These are phyloP conservation scores for Umbilicaria muhlenbergii DNA, from an alignment of 495 filamentous ascomycete genomes.

Conservation along the genomic window DNA sequence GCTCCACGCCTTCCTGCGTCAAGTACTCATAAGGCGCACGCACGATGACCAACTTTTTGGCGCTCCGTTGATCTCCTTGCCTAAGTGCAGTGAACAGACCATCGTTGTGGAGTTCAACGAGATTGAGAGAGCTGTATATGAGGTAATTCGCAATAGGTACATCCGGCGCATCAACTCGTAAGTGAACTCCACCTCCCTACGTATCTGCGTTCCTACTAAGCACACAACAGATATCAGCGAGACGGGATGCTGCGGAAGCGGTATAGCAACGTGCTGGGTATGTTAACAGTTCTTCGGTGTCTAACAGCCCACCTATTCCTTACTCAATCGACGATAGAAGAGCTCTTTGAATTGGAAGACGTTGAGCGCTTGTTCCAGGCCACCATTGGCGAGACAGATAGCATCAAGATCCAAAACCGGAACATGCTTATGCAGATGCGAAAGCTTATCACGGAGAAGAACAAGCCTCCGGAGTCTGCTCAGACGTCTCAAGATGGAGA, in stretches of 20 bases:
- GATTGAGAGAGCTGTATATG: slow-evolving; percentile 34
- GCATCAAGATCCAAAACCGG: too few relatives aligned
- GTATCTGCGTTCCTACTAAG: too few relatives aligned
- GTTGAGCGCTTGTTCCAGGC: slow-evolving; percentile 18
- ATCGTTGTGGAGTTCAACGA: slow-evolving; percentile 25
- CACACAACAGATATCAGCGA: too few relatives aligned
- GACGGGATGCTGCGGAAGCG: too few relatives aligned
- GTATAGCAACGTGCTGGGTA: neutral
- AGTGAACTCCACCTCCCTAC: slow-evolving; percentile 2
- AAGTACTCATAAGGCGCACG: slow-evolving; percentile 37
- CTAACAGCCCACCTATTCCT: slow-evolving; percentile 34
- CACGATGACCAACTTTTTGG: slow-evolving; percentile 36
- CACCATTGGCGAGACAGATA: slow-evolving; percentile 5
- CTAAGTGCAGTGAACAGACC: slow-evolving; percentile 21
- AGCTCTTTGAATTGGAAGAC: slow-evolving; percentile 25
- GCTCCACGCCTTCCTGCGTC: slow-evolving; percentile 23
- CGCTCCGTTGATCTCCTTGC: slow-evolving; percentile 38
- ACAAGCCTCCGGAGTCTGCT: neutral
- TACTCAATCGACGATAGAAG: slow-evolving; percentile 27
- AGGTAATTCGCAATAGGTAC: slow-evolving; percentile 23
- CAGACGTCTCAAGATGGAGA: neutral
- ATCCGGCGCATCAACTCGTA: slow-evolving; percentile 23
- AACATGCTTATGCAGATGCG: slow-evolving; percentile 5
- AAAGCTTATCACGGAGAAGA: slow-evolving; percentile 10
- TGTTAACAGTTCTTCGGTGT: slow-evolving; percentile 36